Evolutionary conservation across 768 basidiomycete species (phyloP).

Genomic region (Lepiota subincarnata): DNA sequence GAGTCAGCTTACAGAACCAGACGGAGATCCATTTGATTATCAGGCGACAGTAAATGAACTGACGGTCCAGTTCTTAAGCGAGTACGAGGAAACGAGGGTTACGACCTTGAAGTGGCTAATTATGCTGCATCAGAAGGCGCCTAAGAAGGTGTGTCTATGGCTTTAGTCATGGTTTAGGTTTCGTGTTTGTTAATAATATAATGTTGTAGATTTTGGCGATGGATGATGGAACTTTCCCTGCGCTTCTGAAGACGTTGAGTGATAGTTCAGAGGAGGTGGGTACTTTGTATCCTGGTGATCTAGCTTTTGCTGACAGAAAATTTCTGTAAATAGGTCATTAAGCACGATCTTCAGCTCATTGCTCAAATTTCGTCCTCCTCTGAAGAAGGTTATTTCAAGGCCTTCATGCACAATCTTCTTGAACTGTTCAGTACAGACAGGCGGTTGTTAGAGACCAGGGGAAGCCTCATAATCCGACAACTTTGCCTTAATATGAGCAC

Average conservation of each 20-base stretch:
- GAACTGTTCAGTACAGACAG: slow-evolving; percentile 95
- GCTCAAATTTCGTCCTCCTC: slow-evolving; percentile 97
- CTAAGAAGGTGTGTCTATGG: slow-evolving; percentile 66
- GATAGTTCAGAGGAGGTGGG: slow-evolving; percentile 92
- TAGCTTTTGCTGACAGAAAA: neutral
- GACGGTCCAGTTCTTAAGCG: slow-evolving; percentile 91
- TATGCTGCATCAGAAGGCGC: slow-evolving; percentile 98
- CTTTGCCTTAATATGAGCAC: slow-evolving; percentile 92
- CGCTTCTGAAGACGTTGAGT: slow-evolving; percentile 90
- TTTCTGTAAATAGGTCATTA: slow-evolving; percentile 69
- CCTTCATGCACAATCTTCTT: slow-evolving; percentile 92
- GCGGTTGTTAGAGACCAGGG: slow-evolving; percentile 82
- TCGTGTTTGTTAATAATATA: neutral
- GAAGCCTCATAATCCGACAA: slow-evolving; percentile 94
- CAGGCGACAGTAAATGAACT: slow-evolving; percentile 89
- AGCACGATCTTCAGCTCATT: slow-evolving; percentile 90
- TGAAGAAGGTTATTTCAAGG: slow-evolving; percentile 92
- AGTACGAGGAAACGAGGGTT: slow-evolving; percentile 94
- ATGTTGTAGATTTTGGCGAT: slow-evolving; percentile 77
- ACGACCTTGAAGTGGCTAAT: slow-evolving; percentile 96
- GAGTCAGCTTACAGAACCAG: slow-evolving; percentile 19
- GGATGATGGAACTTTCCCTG: slow-evolving; percentile 97
- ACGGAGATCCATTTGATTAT: slow-evolving; percentile 87
- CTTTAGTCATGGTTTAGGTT: neutral
- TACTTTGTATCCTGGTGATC: neutral